Conservation (phyloP, 768 basidiomycete species). For the Pleurotus ostreatus region DNA sequence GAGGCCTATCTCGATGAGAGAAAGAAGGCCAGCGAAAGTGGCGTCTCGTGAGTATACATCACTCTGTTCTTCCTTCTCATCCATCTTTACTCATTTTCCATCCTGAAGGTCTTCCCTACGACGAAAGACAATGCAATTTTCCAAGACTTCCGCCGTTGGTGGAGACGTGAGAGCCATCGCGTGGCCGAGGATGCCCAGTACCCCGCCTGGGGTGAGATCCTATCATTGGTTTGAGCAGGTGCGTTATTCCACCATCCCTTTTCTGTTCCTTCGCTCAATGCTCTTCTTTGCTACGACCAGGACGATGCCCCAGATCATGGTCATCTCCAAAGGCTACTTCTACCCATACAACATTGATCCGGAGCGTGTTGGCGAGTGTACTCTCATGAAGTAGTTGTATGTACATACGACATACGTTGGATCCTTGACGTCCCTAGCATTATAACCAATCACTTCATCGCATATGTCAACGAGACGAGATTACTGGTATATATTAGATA, state of each 20-base stretch:
- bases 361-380: slow-evolving; percentile 93
- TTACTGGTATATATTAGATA: too few species aligned
- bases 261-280: background rate
- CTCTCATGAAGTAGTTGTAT: slow-evolving; percentile 85
- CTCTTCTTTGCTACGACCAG: slow-evolving; percentile 31
- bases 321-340: slow-evolving; percentile 93
- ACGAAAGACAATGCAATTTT: slow-evolving; percentile 69
- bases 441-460: too few species aligned
- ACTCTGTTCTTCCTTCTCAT: background rate
- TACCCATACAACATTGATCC: slow-evolving; percentile 95
- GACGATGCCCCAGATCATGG: slow-evolving; percentile 97
- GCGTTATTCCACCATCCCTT: slow-evolving; percentile 23
- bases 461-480: too few species aligned
- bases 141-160: slow-evolving; percentile 77
- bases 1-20: slow-evolving; percentile 81
- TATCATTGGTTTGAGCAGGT: slow-evolving; percentile 89
- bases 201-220: slow-evolving; percentile 59
- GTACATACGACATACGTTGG: too few species aligned
- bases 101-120: slow-evolving; percentile 45
- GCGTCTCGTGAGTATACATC: slow-evolving; percentile 46
- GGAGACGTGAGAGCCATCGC: slow-evolving; percentile 97
- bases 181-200: slow-evolving; percentile 75
- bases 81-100: slow-evolving; percentile 7
- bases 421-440: too few species aligned
- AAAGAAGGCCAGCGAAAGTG: slow-evolving; percentile 40